phyloP scores from a whole-genome alignment of 495 filamentous ascomycete genomes.

The Penicillium herquei region DNA sequence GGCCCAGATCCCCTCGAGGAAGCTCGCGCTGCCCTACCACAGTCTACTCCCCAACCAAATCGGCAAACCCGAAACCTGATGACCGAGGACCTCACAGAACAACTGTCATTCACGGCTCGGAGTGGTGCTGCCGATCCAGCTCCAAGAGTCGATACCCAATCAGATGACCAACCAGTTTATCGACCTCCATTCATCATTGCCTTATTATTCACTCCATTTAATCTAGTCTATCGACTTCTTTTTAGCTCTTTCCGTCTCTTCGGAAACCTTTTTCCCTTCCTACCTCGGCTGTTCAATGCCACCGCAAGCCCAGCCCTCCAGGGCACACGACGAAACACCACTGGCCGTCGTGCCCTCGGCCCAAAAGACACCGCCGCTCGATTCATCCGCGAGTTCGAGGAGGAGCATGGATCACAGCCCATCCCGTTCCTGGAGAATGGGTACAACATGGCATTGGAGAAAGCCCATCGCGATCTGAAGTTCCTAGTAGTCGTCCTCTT shows the following conservation, averaged over 20 bases:
- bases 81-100: slow-evolving; percentile 61
- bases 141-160: slow-evolving; percentile 76
- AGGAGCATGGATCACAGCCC: slow-evolving; percentile 73
- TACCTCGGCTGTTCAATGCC: slow-evolving; percentile 66
- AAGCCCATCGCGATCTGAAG: slow-evolving; percentile 85
- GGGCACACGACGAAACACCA: slow-evolving; percentile 58
- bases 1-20: slow-evolving; percentile 77
- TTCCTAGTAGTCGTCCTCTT: slow-evolving; percentile 83
- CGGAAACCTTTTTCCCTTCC: slow-evolving; percentile 73
- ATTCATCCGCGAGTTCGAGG: slow-evolving; percentile 89
- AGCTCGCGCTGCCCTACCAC: slow-evolving; percentile 60
- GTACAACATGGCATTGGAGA: slow-evolving; percentile 85
- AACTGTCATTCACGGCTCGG: slow-evolving; percentile 26
- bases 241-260: slow-evolving; percentile 63
- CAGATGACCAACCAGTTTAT: slow-evolving; percentile 58
- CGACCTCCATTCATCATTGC: slow-evolving; percentile 72
- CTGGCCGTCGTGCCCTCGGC: slow-evolving; percentile 68
- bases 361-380: slow-evolving; percentile 85
- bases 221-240: slow-evolving; percentile 67
- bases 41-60: slow-evolving; percentile 51
- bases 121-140: slow-evolving; percentile 51
- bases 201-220: slow-evolving; percentile 79
- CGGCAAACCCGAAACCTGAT: slow-evolving; percentile 53
- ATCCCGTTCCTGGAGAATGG: slow-evolving; percentile 80
- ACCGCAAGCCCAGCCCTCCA: slow-evolving; percentile 48